Percentiles rank a stretch among this genome's conserved stretches.
Conservation (phyloP, 2,329 filamentous ascomycete genomes). For the Fusarium sp. region DNA sequence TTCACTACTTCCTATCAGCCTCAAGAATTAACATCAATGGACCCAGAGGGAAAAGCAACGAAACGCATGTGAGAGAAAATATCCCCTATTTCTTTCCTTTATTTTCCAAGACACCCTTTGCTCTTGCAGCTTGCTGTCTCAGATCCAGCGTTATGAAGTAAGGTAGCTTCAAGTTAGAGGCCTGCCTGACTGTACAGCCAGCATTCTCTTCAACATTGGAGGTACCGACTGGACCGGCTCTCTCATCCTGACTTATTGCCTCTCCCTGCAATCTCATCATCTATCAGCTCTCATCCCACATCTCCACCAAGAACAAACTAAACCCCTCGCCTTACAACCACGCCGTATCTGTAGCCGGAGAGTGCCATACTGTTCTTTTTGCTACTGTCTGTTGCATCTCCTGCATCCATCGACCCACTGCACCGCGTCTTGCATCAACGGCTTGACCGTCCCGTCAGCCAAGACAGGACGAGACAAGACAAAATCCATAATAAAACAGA, state of each 20-base stretch:
- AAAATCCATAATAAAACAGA: neutral
- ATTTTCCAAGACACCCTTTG: neutral
- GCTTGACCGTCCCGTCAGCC: slow-evolving; percentile 4
- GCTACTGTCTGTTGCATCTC: slow-evolving; percentile 33
- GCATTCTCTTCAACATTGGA: neutral
- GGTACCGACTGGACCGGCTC: neutral
- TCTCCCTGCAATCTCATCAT: slow-evolving; percentile 15
- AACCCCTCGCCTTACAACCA: slow-evolving; percentile 25
- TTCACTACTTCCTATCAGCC: slow-evolving; percentile 21
- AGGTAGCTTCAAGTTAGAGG: neutral
- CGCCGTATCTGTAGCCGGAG: slow-evolving; percentile 21
- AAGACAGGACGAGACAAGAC: slow-evolving; percentile 16
- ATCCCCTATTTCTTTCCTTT: slow-evolving; percentile 9
- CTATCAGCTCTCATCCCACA: slow-evolving; percentile 24
- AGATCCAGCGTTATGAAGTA: slow-evolving; percentile 2
- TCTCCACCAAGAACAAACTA: neutral
- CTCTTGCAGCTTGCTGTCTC: neutral
- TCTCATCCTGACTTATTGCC: neutral
- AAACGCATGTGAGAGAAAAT: neutral
- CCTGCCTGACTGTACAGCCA: neutral
- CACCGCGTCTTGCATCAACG: slow-evolving; percentile 29
- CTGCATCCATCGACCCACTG: slow-evolving; percentile 40
- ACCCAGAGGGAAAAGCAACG: neutral
- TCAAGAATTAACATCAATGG: slow-evolving; percentile 5
- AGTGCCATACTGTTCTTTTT: slow-evolving; percentile 19